Conservation (phyloP, 495 filamentous ascomycete genomes). For the Daldinia grandis region DNA sequence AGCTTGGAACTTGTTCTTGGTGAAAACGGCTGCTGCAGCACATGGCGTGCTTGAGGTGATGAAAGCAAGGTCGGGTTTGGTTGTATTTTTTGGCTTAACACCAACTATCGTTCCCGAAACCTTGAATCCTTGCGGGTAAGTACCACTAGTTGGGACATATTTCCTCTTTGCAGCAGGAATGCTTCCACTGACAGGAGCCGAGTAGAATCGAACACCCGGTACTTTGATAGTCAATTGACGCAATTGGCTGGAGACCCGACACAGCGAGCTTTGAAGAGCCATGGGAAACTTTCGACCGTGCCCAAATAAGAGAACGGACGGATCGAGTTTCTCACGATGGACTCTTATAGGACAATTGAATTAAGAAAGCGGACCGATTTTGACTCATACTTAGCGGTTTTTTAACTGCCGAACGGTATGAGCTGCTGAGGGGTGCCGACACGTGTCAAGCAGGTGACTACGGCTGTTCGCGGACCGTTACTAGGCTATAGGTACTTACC, state of each 20-base stretch:
- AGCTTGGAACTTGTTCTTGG: conserved; percentile 97
- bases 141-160: conserved; percentile 85
- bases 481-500: background rate
- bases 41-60: conserved; percentile 88
- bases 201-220: conserved; percentile 57
- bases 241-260: conserved; percentile 26
- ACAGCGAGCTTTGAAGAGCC: conserved; percentile 28
- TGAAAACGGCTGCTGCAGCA: conserved; percentile 94
- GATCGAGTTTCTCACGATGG: conserved; percentile 27
- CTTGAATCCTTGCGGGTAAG: conserved; percentile 88
- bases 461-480: background rate
- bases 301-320: conserved; percentile 18
- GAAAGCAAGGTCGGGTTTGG: conserved; percentile 87
- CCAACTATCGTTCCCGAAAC: conserved; percentile 90
- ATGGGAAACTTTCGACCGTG: conserved; percentile 30
- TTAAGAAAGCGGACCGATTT: conserved; percentile 11
- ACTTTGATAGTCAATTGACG: conserved; percentile 22
- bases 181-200: conserved; percentile 66
- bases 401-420: conserved; percentile 8
- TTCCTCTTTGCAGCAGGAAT: conserved; percentile 81
- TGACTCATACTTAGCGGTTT: conserved; percentile 22
- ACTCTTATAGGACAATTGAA: conserved; percentile 12
- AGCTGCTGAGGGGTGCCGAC: conserved; percentile 1
- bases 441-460: background rate
- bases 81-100: conserved; percentile 90